Evolutionary conservation across 805 yeast species (phyloP).

Genomic region (Blastobotrys chiropterorum): DNA sequence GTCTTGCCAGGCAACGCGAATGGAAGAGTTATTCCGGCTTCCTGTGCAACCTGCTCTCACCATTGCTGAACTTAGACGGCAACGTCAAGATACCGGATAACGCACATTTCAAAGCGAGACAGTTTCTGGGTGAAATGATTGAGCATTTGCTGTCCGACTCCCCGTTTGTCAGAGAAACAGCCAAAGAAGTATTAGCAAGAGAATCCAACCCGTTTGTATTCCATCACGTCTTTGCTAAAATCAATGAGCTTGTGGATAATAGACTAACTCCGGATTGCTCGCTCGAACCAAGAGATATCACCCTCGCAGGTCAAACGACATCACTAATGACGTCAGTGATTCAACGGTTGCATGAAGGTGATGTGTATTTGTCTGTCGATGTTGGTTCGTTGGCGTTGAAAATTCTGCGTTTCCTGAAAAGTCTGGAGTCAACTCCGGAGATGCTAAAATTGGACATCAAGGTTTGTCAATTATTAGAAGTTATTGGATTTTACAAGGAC

Average conservation of each 20-base stretch:
- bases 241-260: constrained; percentile 27
- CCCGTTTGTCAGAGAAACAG: constrained; percentile 55
- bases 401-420: constrained; percentile 17
- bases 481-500: constrained; percentile 21
- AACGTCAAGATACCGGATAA: constrained; percentile 15
- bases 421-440: constrained; percentile 9
- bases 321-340: constrained; percentile 20
- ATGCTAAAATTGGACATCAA: constrained; percentile 16
- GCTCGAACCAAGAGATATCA: background rate
- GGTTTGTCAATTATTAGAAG: constrained; percentile 22
- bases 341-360: constrained; percentile 20
- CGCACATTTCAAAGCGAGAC: constrained; percentile 51
- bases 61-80: constrained; percentile 15
- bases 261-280: background rate
- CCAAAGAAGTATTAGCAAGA: constrained; percentile 62
- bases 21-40: constrained; percentile 69
- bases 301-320: constrained; percentile 17
- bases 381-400: constrained; percentile 20
- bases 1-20: constrained; percentile 22
- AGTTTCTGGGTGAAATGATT: constrained; percentile 27
- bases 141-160: constrained; percentile 34
- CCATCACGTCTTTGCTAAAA: constrained; percentile 41
- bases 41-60: constrained; percentile 50
- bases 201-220: constrained; percentile 59
- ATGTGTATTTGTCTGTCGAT: constrained; percentile 20